phyloP scores from a whole-genome alignment of 176 grass and related monocot species.

The Triticum monococcum region DNA sequence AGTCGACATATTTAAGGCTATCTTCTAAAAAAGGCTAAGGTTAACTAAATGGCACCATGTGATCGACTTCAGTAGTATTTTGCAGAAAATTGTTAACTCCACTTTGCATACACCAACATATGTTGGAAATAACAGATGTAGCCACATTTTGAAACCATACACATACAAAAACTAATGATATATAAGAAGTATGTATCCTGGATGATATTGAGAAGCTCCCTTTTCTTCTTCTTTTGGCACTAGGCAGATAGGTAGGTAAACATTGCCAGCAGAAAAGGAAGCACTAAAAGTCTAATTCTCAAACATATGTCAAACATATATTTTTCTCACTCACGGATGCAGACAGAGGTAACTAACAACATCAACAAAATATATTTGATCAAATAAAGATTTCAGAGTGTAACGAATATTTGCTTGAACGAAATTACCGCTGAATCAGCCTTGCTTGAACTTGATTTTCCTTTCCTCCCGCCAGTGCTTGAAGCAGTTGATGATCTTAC shows the following conservation, averaged over 20 bases:
- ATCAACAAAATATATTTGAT: not conserved
- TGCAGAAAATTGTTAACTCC: constrained; percentile 5
- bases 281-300: not conserved
- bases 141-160: not conserved
- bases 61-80: constrained; percentile 7
- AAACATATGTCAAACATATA: not conserved
- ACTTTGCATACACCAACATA: constrained; percentile 11
- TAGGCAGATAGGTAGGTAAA: constrained; percentile 8
- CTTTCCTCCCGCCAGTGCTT: constrained; percentile 64
- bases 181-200: constrained; percentile 13
- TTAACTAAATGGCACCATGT: constrained; percentile 11
- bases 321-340: not conserved
- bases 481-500: constrained; percentile 53
- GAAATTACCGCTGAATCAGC: constrained; percentile 67
- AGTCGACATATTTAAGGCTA: not conserved
- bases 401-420: not conserved
- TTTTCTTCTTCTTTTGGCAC: not conserved
- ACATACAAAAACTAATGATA: constrained; percentile 3
- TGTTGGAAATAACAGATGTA: constrained; percentile 3
- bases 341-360: not conserved
- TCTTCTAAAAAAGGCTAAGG: not conserved
- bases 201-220: not conserved
- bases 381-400: constrained; percentile 7
- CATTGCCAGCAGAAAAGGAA: not conserved
- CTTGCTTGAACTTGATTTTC: constrained; percentile 67